phyloP scores from a whole-genome alignment of 768 basidiomycete genomes.

The Tricholoma matsutake region DNA sequence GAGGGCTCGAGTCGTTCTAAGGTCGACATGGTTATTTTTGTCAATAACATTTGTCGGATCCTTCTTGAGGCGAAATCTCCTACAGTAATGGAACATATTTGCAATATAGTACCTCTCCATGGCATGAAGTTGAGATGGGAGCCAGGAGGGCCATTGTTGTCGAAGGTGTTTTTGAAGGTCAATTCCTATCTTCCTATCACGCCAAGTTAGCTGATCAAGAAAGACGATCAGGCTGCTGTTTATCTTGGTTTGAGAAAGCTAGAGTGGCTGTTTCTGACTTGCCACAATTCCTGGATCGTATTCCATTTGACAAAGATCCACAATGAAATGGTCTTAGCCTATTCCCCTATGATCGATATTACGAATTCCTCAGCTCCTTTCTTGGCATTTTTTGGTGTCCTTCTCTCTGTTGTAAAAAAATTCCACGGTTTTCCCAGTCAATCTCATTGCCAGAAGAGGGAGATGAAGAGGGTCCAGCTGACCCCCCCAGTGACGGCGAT shows the following conservation, averaged over 20 bases:
- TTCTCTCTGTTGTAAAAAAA: no score
- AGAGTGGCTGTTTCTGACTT: conserved; percentile 6
- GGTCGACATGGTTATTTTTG: conserved; percentile 4
- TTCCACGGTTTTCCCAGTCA: no score
- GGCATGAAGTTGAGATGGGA: background rate
- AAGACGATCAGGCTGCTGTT: background rate
- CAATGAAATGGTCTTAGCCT: conserved; percentile 7
- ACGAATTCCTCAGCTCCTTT: conserved; percentile 17
- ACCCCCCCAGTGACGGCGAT: no score
- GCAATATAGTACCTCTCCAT: background rate
- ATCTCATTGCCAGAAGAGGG: no score
- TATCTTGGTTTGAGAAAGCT: background rate
- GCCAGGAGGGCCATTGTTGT: background rate
- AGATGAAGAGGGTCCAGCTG: no score
- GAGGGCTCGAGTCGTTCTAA: conserved; percentile 4
- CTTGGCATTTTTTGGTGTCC: conserved; percentile 14
- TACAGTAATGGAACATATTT: background rate
- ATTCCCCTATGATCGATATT: conserved; percentile 18
- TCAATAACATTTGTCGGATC: background rate
- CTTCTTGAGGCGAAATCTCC: background rate
- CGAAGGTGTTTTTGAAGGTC: background rate
- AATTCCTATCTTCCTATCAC: background rate
- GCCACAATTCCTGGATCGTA: background rate
- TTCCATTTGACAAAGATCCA: background rate
- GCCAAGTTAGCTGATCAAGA: background rate